phyloP scores from a whole-genome alignment of 306 rosid species.

The Astragalus membranaceus region DNA sequence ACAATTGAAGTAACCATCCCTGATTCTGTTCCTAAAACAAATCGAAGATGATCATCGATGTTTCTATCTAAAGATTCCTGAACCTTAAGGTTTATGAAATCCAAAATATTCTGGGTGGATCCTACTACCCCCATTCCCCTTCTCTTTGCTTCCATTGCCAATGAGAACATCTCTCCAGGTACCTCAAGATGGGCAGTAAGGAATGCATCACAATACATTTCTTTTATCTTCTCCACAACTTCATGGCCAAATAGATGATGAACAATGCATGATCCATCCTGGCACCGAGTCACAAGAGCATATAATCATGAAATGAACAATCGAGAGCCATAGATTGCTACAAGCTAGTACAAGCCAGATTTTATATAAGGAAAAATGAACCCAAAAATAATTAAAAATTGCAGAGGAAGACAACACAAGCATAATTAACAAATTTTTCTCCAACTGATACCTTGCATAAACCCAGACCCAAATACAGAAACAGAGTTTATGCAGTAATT shows the following conservation, averaged over 20 bases:
- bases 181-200: conserved; percentile 98
- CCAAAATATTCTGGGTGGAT: conserved; percentile 85
- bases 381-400: too few species aligned
- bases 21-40: conserved; percentile 90
- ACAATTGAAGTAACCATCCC: conserved; percentile 98
- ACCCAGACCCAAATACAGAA: too few species aligned
- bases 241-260: conserved; percentile 92
- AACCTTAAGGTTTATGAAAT: conserved; percentile 80
- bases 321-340: not conserved
- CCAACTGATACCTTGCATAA: too few species aligned
- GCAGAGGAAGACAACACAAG: too few species aligned
- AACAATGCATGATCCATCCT: conserved; percentile 95
- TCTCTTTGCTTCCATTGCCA: conserved; percentile 98
- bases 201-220: conserved; percentile 89
- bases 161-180: conserved; percentile 97
- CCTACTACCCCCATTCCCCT: conserved; percentile 99
- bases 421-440: too few species aligned
- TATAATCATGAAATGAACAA: conserved; percentile 23
- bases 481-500: too few species aligned
- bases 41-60: conserved; percentile 75
- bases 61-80: conserved; percentile 81
- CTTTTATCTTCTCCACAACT: conserved; percentile 86
- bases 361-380: too few species aligned
- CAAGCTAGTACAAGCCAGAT: not conserved
- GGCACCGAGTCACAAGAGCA: conserved; percentile 17